Conservation (phyloP, 805 yeast species). For the Spathaspora hagerdaliae region DNA sequence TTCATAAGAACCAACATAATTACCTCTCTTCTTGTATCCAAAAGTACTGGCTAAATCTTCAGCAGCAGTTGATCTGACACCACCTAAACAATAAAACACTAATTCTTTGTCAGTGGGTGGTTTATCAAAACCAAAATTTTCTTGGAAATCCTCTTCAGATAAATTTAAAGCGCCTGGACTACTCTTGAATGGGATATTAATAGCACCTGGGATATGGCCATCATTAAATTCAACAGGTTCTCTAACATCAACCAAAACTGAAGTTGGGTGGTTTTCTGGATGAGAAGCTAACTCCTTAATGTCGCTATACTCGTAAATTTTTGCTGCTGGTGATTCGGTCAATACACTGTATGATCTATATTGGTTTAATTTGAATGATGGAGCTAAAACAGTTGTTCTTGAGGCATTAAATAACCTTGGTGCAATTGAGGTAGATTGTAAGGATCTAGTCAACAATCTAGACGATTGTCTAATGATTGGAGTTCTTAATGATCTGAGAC, state of each 20-base stretch:
- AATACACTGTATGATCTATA: constrained; percentile 33
- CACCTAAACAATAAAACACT: constrained; percentile 89
- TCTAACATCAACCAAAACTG: constrained; percentile 80
- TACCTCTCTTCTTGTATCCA: constrained; percentile 81
- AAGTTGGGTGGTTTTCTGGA: constrained; percentile 39
- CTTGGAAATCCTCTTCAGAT: constrained; percentile 72
- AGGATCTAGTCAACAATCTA: not conserved
- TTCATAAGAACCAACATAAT: constrained; percentile 80
- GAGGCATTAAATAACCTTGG: not conserved
- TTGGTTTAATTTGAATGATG: not conserved
- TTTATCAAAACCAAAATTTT: constrained; percentile 75
- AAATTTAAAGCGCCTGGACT: constrained; percentile 91
- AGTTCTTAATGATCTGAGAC: constrained; percentile 2
- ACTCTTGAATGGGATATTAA: constrained; percentile 85
- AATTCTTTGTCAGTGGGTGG: constrained; percentile 69
- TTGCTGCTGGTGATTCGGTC: constrained; percentile 39
- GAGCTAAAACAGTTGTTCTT: not conserved
- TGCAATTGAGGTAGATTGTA: not conserved
- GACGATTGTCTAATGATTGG: constrained; percentile 2
- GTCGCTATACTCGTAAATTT: constrained; percentile 48
- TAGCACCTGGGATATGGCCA: constrained; percentile 79
- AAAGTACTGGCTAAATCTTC: constrained; percentile 88
- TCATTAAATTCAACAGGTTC: constrained; percentile 77
- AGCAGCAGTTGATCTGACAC: constrained; percentile 86
- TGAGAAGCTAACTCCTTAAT: constrained; percentile 41